Evolutionary conservation across 805 yeast species (phyloP).

Genomic region (Candida maris): DNA sequence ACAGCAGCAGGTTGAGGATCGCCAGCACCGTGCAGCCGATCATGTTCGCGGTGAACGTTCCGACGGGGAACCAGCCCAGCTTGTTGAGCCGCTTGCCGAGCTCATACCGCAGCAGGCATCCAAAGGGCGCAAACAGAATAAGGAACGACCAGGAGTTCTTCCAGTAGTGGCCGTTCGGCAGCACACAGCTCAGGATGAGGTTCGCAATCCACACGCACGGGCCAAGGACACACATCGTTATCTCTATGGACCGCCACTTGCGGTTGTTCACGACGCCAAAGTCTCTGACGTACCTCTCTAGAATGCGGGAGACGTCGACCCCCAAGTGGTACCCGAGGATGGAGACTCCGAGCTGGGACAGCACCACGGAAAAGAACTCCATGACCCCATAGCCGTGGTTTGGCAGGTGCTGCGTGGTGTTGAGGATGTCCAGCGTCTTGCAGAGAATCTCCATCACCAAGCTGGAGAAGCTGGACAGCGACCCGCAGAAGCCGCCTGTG

Average conservation of each 20-base stretch:
- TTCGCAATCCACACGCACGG: slow-evolving; percentile 33
- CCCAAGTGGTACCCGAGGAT: slow-evolving; percentile 60
- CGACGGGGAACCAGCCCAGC: slow-evolving; percentile 45
- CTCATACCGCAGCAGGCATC: slow-evolving; percentile 56
- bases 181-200: slow-evolving; percentile 39
- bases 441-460: slow-evolving; percentile 53
- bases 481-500: slow-evolving; percentile 82
- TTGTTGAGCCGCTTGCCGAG: slow-evolving; percentile 53
- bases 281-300: slow-evolving; percentile 22
- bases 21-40: slow-evolving; percentile 22
- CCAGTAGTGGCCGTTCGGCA: slow-evolving; percentile 39
- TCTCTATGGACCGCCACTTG: slow-evolving; percentile 12
- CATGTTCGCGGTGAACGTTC: slow-evolving; percentile 42
- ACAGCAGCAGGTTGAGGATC: slow-evolving; percentile 15
- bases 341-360: slow-evolving; percentile 61
- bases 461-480: slow-evolving; percentile 74
- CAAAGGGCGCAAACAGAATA: slow-evolving; percentile 68
- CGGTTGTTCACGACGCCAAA: slow-evolving; percentile 9
- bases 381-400: slow-evolving; percentile 76
- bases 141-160: slow-evolving; percentile 67
- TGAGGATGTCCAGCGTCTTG: slow-evolving; percentile 41
- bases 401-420: slow-evolving; percentile 33
- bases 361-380: slow-evolving; percentile 62
- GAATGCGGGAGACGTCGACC: slow-evolving; percentile 37
- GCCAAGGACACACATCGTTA: slow-evolving; percentile 18